phyloP scores from a whole-genome alignment of 1,284 basidiomycete species.

The Cystobasidiaceae sp. region DNA sequence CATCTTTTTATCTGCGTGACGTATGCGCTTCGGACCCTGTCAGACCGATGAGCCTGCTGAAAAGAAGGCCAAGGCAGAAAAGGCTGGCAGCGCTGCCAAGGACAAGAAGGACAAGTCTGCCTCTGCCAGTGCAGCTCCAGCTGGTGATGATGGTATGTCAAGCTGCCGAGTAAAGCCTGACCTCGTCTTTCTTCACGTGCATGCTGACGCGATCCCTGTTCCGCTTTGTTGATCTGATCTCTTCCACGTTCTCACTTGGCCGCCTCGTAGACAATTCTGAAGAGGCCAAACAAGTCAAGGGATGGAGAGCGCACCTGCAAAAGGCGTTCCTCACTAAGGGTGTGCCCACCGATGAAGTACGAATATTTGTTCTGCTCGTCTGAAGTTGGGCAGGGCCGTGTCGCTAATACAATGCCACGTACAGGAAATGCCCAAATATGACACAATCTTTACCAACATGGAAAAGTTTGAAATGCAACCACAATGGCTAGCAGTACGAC shows the following conservation, averaged over 20 bases:
- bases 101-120: conserved; percentile 55
- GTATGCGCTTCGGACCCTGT: too few relatives aligned
- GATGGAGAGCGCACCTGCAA: conserved; percentile 86
- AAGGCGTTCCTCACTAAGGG: conserved; percentile 71
- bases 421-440: conserved; percentile 53
- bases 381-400: too few relatives aligned
- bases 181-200: too few relatives aligned
- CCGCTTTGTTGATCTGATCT: too few relatives aligned
- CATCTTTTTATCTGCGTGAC: too few relatives aligned
- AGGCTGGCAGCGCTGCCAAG: conserved; percentile 41
- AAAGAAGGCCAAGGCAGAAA: conserved; percentile 20
- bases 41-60: not conserved
- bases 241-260: too few relatives aligned
- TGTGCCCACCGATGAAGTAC: conserved; percentile 45
- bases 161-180: not conserved
- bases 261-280: conserved; percentile 25
- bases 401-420: not conserved
- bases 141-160: not conserved
- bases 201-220: too few relatives aligned
- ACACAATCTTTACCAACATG: conserved; percentile 70
- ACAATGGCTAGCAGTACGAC: conserved; percentile 67
- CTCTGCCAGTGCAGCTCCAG: conserved; percentile 4
- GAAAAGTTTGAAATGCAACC: conserved; percentile 83
- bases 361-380: not conserved
- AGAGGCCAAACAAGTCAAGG: conserved; percentile 54